phyloP scores from a whole-genome alignment of 441 rosid species.

The Mallotus repandus region DNA sequence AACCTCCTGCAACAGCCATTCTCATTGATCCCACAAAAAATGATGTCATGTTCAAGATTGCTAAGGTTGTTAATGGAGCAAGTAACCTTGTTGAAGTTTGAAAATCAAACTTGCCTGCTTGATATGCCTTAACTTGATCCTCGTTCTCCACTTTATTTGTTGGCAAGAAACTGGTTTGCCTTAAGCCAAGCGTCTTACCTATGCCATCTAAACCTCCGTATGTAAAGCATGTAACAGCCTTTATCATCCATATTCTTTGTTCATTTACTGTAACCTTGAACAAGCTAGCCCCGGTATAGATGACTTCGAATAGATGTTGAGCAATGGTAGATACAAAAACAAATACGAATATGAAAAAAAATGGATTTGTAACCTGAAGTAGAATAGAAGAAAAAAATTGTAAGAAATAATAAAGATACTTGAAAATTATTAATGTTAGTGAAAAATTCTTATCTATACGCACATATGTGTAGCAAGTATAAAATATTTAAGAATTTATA shows the following conservation, averaged over 20 bases:
- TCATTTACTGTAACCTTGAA: conserved; percentile 30
- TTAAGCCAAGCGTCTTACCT: conserved; percentile 27
- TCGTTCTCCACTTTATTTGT: conserved; percentile 33
- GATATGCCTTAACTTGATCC: conserved; percentile 28
- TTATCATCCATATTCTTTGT: conserved; percentile 40
- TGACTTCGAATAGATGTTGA: conserved; percentile 31
- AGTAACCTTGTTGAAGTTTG: conserved; percentile 31
- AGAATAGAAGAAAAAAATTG: neutral
- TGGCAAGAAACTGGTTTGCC: conserved; percentile 37
- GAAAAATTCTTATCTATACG: too few species aligned
- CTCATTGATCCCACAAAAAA: conserved; percentile 24
- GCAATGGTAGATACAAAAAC: conserved; percentile 26
- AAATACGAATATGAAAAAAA: conserved; percentile 22
- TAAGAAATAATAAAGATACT: neutral
- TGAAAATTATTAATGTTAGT: neutral
- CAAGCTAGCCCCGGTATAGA: conserved; percentile 16
- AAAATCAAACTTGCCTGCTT: conserved; percentile 40
- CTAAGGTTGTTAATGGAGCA: conserved; percentile 29
- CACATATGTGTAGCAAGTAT: too few species aligned
- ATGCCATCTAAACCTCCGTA: conserved; percentile 37
- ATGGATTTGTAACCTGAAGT: conserved; percentile 30
- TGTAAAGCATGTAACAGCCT: conserved; percentile 20
- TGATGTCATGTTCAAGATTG: conserved; percentile 32
- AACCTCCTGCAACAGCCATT: conserved; percentile 19
- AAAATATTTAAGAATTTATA: too few species aligned